Percentiles rank a stretch among this genome's conserved stretches.
Evolutionary conservation across 768 basidiomycete species (phyloP).

Genomic region (Pleurotus ostreatus): DNA sequence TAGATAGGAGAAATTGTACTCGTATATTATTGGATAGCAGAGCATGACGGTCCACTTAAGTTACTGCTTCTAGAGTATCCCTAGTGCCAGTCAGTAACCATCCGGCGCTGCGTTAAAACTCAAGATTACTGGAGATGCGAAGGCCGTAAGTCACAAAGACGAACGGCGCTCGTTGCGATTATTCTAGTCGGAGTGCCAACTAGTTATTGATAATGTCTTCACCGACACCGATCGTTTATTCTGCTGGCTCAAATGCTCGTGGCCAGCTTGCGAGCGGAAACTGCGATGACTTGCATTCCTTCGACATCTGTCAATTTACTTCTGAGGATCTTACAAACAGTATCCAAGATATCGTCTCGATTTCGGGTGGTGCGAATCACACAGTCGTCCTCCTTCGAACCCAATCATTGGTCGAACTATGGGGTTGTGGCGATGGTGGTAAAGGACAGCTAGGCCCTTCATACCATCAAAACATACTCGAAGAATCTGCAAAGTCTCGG

Average conservation of each 20-base stretch:
- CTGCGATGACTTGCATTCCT: constrained; percentile 42
- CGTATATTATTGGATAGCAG: too few species aligned
- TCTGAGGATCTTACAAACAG: background rate
- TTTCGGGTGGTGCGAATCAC: constrained; percentile 79
- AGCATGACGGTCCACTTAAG: too few species aligned
- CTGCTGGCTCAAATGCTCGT: constrained; percentile 44
- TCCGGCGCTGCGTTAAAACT: too few species aligned
- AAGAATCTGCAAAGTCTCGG: constrained; percentile 19
- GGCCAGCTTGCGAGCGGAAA: constrained; percentile 47
- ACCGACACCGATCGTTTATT: background rate
- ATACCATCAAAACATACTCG: constrained; percentile 19
- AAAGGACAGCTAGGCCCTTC: constrained; percentile 67
- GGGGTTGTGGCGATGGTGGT: constrained; percentile 72
- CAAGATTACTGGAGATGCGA: too few species aligned
- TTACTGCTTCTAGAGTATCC: too few species aligned
- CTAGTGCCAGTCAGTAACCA: too few species aligned
- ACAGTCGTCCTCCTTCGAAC: constrained; percentile 58
- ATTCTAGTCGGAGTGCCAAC: too few species aligned
- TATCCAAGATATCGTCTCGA: constrained; percentile 32
- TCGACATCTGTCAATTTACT: constrained; percentile 35
- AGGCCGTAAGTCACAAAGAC: too few species aligned
- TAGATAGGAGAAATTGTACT: too few species aligned
- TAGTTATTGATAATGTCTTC: too few species aligned
- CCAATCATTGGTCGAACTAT: constrained; percentile 35
- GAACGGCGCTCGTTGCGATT: too few species aligned